These are phyloP conservation scores for Hymenoscyphus fructigenus DNA, from an alignment of 2,329 filamentous ascomycete species.

Conservation along the genomic window DNA sequence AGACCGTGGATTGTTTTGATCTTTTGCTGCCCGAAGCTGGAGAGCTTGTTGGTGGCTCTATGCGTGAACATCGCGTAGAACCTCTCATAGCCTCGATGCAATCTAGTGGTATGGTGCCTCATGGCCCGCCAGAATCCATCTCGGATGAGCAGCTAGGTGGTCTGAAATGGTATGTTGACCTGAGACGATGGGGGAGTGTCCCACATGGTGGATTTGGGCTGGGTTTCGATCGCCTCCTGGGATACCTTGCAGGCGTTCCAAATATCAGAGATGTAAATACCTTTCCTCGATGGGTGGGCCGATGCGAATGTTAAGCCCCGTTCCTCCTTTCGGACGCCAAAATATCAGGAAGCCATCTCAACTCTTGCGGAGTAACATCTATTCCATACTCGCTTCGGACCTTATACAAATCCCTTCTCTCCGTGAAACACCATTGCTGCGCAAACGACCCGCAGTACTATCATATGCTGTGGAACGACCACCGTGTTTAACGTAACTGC, in stretches of 20 bases:
- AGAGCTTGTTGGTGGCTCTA: slow-evolving; percentile 68
- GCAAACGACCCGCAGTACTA: not conserved
- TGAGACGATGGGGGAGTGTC: slow-evolving; percentile 67
- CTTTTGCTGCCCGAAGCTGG: slow-evolving; percentile 67
- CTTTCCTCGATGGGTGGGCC: slow-evolving; percentile 59
- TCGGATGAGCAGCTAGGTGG: slow-evolving; percentile 42
- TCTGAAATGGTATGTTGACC: slow-evolving; percentile 69
- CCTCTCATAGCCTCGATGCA: slow-evolving; percentile 61
- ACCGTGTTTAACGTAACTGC: not conserved
- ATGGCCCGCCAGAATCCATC: slow-evolving; percentile 18
- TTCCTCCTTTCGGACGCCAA: not conserved
- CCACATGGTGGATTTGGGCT: slow-evolving; percentile 73
- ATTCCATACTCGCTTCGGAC: not conserved
- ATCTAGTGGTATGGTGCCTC: slow-evolving; percentile 50
- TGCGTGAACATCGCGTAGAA: slow-evolving; percentile 65
- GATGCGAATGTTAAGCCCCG: slow-evolving; percentile 39
- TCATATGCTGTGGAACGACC: not conserved
- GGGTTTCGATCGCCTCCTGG: slow-evolving; percentile 68
- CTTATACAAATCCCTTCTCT: not conserved
- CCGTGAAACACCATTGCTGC: not conserved
- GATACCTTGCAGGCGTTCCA: slow-evolving; percentile 63
- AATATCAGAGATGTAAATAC: slow-evolving; percentile 68
- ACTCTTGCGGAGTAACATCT: not conserved
- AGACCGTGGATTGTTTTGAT: slow-evolving; percentile 70
- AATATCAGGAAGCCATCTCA: not conserved